phyloP scores from a whole-genome alignment of 805 yeast genomes.

The Yamadazyma nakazawae region DNA sequence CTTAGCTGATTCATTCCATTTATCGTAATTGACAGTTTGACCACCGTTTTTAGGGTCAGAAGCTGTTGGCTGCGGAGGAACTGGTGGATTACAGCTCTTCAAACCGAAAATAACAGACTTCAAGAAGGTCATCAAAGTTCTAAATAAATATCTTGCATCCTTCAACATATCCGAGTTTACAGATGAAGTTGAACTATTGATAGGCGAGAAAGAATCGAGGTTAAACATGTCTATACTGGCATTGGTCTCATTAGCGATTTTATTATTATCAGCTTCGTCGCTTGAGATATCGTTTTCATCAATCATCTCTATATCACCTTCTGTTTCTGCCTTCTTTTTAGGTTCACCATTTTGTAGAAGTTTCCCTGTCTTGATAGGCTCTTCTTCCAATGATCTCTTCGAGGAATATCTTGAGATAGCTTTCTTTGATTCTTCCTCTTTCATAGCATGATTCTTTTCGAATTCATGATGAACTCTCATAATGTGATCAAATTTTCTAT shows the following conservation, averaged over 20 bases:
- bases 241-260: constrained; percentile 7
- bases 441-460: constrained; percentile 39
- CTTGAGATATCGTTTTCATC: constrained; percentile 22
- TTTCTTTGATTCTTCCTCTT: constrained; percentile 41
- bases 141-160: constrained; percentile 83
- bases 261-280: constrained; percentile 14
- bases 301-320: constrained; percentile 17
- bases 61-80: constrained; percentile 41
- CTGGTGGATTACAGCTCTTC: constrained; percentile 83
- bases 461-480: constrained; percentile 57
- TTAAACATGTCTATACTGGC: constrained; percentile 30
- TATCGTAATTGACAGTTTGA: constrained; percentile 39
- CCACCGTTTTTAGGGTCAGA: constrained; percentile 45
- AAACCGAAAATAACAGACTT: constrained; percentile 87
- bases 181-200: constrained; percentile 45
- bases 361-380: constrained; percentile 4
- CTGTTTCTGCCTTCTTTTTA: constrained; percentile 5
- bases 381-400: constrained; percentile 22
- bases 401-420: constrained; percentile 40
- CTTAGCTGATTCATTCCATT: constrained; percentile 85
- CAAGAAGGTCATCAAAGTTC: constrained; percentile 84
- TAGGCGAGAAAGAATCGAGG: constrained; percentile 49
- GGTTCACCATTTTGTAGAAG: constrained; percentile 1
- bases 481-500: constrained; percentile 65
- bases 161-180: constrained; percentile 65